Conservation (phyloP, 1,284 basidiomycete species). For the Trichosporon coremiiforme region DNA sequence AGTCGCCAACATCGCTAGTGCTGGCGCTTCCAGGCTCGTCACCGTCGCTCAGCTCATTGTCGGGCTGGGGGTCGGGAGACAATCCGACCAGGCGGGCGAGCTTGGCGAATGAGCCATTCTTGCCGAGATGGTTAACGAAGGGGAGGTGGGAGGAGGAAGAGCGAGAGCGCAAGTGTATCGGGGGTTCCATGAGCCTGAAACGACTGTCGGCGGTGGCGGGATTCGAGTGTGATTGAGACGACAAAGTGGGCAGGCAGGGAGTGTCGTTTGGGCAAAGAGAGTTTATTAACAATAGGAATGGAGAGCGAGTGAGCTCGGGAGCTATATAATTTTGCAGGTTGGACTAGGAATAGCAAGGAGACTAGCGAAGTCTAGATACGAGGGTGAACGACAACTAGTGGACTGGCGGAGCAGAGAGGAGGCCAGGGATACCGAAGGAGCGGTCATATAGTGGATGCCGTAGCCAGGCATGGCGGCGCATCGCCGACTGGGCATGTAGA, state of each 20-base stretch:
- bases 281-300: background rate
- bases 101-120: slow-evolving; percentile 35
- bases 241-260: background rate
- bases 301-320: background rate
- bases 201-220: background rate
- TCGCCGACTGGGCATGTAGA: background rate
- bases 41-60: background rate
- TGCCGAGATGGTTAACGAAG: slow-evolving; percentile 23
- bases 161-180: slow-evolving; percentile 2
- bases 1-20: slow-evolving; percentile 21
- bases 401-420: slow-evolving; percentile 1
- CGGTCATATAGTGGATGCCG: background rate
- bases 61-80: background rate
- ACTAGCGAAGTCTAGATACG: background rate
- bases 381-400: background rate
- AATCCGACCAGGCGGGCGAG: slow-evolving; percentile 34
- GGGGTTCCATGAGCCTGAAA: background rate
- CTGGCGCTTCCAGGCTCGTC: slow-evolving; percentile 18
- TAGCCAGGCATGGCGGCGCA: background rate
- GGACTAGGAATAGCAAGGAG: background rate
- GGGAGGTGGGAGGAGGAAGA: slow-evolving; percentile 22
- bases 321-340: background rate
- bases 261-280: background rate
- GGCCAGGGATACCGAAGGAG: slow-evolving; percentile 4
- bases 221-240: background rate